Base-by-base conservation (phyloP, 192 early-diverging fungal species). In the Podila minutissima region DNA sequence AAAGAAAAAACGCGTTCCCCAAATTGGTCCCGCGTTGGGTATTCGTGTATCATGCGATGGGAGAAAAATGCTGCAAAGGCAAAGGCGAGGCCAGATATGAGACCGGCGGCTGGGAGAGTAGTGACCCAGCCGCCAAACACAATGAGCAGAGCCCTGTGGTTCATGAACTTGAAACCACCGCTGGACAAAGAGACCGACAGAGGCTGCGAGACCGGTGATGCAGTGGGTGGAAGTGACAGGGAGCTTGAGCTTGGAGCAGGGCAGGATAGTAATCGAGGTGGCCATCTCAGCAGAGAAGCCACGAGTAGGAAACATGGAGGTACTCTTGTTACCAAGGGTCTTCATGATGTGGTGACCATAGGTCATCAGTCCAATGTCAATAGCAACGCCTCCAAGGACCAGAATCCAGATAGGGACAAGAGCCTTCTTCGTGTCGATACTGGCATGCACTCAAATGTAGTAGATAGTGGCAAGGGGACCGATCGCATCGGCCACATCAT, bases 171-270 rank as follows among this genome's bases (percentile, higher is more conserved):
- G 50, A 84, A n/a, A n/a, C n/a, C n/a, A n/a, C n/a, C n/a, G n/a
- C 90, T 91, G 29, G 66, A 76, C 61, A 92, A 91, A 29, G 32
- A 96, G 87, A 60, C 93, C 95, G 59, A 96, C 89, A 24, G 86
- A 87, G 11, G 89, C 82, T 19, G 93, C 92, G 29, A 94, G 90
- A 59, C 95, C 94, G 46, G 91, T 92, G 49, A 94, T 93, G 83
- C 94, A 96, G 69, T 94, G 94, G 4, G 94, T 94, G 0, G 94
- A 94, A 15, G 94, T 94, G 17, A 96, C 93, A 13, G 94, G 94
- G 12, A 95, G 85, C 33, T 86, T 88, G 38, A 96, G 74, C 82
- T 92, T 92, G 55, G 93, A 93, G 64, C 93, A 93, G 10, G 94
- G 93, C 58, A 95, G 85, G 24, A 96, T 93, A 17, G 94, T 92